Conservation (phyloP, 106 monocot genomes). For the Dendrobium catenatum region DNA sequence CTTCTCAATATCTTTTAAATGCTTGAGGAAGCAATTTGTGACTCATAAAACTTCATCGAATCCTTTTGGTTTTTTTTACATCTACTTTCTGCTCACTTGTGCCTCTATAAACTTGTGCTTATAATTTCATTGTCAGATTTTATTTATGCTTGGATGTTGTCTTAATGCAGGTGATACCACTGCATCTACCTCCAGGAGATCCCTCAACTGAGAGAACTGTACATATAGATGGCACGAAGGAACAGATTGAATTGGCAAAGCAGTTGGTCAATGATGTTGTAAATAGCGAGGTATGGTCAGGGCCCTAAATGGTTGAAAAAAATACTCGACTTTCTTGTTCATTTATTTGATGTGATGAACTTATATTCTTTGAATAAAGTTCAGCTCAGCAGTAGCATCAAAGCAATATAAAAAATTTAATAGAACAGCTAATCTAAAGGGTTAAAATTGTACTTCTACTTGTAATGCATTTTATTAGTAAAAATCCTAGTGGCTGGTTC, state of each 20-base stretch:
- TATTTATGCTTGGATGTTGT: neutral
- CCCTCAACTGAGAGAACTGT: slow-evolving; percentile 72
- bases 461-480: neutral
- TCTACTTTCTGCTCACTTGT: no score
- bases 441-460: neutral
- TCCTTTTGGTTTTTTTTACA: no score
- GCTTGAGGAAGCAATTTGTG: neutral
- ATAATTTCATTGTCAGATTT: neutral
- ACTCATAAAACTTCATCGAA: no score
- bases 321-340: neutral
- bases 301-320: neutral
- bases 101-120: neutral
- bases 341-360: slow-evolving; percentile 2
- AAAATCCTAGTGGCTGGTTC: neutral
- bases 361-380: neutral
- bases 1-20: neutral
- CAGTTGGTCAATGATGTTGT: slow-evolving; percentile 79
- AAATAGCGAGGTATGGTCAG: slow-evolving; percentile 25
- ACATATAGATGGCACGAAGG: slow-evolving; percentile 77
- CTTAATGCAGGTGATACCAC: slow-evolving; percentile 47
- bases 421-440: neutral
- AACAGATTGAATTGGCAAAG: slow-evolving; percentile 94
- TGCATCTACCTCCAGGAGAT: slow-evolving; percentile 72
- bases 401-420: neutral
- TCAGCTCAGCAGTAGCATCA: neutral